phyloP scores from a whole-genome alignment of 805 yeast species.

The Yarrowia sp. region DNA sequence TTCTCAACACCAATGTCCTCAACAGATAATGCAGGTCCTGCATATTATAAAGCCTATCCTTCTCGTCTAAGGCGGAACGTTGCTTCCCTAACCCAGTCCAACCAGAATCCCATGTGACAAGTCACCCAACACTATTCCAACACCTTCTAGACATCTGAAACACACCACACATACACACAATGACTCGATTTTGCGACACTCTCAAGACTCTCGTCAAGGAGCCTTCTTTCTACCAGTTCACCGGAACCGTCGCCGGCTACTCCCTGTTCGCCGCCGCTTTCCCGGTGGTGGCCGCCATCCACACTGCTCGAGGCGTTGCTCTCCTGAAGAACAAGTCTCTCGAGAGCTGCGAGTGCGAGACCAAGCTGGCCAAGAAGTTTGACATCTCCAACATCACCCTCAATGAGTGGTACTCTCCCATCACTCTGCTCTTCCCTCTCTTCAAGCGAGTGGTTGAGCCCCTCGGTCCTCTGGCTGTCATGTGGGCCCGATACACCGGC shows the following conservation, averaged over 20 bases:
- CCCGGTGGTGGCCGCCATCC: constrained; percentile 17
- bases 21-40: constrained; percentile 15
- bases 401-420: constrained; percentile 22
- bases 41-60: constrained; percentile 13
- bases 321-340: constrained; percentile 16
- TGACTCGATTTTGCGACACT: constrained; percentile 20
- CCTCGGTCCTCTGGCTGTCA: constrained; percentile 18
- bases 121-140: constrained; percentile 16
- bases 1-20: not conserved
- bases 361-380: constrained; percentile 21
- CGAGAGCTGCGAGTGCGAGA: constrained; percentile 8
- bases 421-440: constrained; percentile 22
- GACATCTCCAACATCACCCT: constrained; percentile 18
- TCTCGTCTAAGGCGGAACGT: constrained; percentile 18
- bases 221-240: constrained; percentile 24
- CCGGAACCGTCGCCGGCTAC: constrained; percentile 20
- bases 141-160: constrained; percentile 6
- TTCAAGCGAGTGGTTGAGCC: constrained; percentile 21
- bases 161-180: not conserved
- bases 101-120: constrained; percentile 9
- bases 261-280: constrained; percentile 18
- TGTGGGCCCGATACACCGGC: constrained; percentile 24
- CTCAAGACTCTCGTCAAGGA: constrained; percentile 21
- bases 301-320: constrained; percentile 23
- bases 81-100: constrained; percentile 20